Evolutionary conservation across 352 stramenopile species (phyloP).

Genomic region (Pythium oligandrum): DNA sequence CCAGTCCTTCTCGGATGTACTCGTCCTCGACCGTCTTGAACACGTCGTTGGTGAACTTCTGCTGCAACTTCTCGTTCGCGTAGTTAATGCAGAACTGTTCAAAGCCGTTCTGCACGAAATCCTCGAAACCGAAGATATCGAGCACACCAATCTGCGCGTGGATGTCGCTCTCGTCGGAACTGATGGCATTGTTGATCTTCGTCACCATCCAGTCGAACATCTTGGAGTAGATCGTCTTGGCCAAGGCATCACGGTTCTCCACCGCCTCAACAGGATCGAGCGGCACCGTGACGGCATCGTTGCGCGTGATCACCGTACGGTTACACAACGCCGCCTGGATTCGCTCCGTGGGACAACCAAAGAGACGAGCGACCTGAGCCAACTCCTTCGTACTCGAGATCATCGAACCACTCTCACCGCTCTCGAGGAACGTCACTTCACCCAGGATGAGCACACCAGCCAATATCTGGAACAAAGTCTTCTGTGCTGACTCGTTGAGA

Average conservation of each 20-base stretch:
- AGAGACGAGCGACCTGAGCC: constrained; percentile 80
- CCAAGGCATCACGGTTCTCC: constrained; percentile 94
- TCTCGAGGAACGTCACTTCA: constrained; percentile 90
- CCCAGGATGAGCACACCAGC: constrained; percentile 94
- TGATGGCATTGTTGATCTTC: constrained; percentile 84
- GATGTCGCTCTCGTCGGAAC: constrained; percentile 62
- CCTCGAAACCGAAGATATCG: constrained; percentile 99
- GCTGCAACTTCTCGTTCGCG: constrained; percentile 88
- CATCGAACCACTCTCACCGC: constrained; percentile 61
- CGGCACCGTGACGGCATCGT: constrained; percentile 77
- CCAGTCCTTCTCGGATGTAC: constrained; percentile 96
- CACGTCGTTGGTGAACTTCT: constrained; percentile 93
- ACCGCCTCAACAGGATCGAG: constrained; percentile 86
- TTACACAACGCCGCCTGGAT: constrained; percentile 93
- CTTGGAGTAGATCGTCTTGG: constrained; percentile 97
- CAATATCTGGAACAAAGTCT: constrained; percentile 79
- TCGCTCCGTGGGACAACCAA: constrained; percentile 80
- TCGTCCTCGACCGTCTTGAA: constrained; percentile 98
- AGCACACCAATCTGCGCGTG: constrained; percentile 92
- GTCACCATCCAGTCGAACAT: constrained; percentile 98
- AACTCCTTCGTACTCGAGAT: constrained; percentile 67
- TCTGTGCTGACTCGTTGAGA: constrained; percentile 45
- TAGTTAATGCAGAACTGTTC: constrained; percentile 94
- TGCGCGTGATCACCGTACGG: constrained; percentile 87
- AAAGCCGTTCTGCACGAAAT: constrained; percentile 93